phyloP scores from a whole-genome alignment of 176 grass and related monocot species.

The Tillandsia leiboldiana region DNA sequence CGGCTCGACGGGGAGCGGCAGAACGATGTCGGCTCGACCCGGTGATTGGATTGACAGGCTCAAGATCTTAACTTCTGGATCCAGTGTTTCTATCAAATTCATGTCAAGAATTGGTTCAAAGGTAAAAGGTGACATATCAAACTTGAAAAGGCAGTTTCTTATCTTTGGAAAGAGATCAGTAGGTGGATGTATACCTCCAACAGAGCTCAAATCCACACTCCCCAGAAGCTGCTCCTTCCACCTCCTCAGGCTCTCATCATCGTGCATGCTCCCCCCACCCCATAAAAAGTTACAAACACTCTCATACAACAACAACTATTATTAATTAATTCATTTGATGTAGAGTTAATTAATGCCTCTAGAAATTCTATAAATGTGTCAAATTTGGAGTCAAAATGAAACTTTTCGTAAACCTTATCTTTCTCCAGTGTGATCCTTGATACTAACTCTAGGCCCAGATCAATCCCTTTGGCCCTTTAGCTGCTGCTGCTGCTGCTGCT shows the following conservation, averaged over 20 bases:
- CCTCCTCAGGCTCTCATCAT: conserved; percentile 39
- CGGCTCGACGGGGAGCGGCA: conserved; percentile 60
- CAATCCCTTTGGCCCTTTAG: conserved; percentile 3
- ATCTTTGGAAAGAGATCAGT: background rate
- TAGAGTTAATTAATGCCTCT: background rate
- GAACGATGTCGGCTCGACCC: conserved; percentile 52
- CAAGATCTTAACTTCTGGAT: conserved; percentile 86
- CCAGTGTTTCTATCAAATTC: conserved; percentile 46
- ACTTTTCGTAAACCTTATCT: conserved; percentile 10
- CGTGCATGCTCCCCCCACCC: conserved; percentile 1
- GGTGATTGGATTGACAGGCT: conserved; percentile 74
- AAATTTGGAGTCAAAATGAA: background rate
- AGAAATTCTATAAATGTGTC: too few species aligned
- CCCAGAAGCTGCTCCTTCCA: conserved; percentile 48
- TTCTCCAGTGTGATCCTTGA: conserved; percentile 27
- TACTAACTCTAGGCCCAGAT: conserved; percentile 22
- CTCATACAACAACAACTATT: background rate
- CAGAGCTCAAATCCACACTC: conserved; percentile 21
- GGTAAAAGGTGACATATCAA: background rate
- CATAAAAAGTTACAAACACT: background rate
- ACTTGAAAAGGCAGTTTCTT: background rate
- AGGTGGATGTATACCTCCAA: background rate
- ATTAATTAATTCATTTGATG: background rate
- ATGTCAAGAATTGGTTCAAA: too few species aligned
- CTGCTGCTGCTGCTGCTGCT: background rate